Evolutionary conservation across 345 rosid species (phyloP), one percentile per base, ranked within the genome.

Genomic region (Gossypium herbaceum): DNA sequence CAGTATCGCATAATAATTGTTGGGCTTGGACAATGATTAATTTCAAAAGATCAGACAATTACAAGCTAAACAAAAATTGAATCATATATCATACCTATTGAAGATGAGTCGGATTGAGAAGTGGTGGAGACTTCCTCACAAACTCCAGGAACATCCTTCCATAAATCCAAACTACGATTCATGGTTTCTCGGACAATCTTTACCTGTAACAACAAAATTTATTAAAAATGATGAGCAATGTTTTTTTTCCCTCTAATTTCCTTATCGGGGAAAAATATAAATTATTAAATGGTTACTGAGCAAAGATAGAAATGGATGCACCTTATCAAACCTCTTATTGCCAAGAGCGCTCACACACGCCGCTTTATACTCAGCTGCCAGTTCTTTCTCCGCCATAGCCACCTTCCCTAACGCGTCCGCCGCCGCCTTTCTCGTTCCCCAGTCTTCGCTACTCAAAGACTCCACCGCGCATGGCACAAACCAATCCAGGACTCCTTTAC

Each of bases 341-440:
- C 85, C 90, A 12, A 93, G 81, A 79, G 86, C 81, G 68, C 67
- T 56, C 74, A 91, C 67, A 72, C 88, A 90, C 2, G 83, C 56
- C 20, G 78, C 82, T 81, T 83, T 88, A 70, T 85, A 85, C 76
- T 83, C 83, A 29, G 77, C 77, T 7, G 93, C 96, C 60, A 91
- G 68, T 47, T 91, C 87, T 77, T 76, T 83, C 73, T 91, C 99
- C 9, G 62, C 88, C 25, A 70, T 9, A 13, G 93, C 93, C 24
- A 95, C 86, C 79, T 81, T 93, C 72, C 91, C 92, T 78, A 95
- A 77, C 0, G 88, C 86, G 82, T 95, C 98, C 1, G 99, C 93
- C 1, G 99, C 96, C 0, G 97, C 90, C 81, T 93, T 95, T 56
- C 99, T 91, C 51, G 93, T 85, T 45, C 88, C 80, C 99, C 99